Percentiles rank a stretch among this genome's conserved stretches.
Evolutionary conservation across 176 grass and related monocot genomes (phyloP).

Genomic region (Pontederia paniculata): DNA sequence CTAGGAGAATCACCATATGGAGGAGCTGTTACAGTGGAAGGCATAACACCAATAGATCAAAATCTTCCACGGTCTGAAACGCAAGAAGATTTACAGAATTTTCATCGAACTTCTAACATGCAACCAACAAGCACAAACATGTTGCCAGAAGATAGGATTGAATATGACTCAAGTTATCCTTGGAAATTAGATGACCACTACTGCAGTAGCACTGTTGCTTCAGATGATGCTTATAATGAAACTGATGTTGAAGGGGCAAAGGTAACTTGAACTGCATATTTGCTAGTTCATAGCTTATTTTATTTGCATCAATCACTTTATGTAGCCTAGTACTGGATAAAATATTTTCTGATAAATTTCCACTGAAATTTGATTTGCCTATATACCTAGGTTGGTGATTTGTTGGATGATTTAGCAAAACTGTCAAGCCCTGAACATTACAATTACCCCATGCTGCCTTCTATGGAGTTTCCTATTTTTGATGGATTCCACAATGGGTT

Average conservation of each 20-base stretch:
- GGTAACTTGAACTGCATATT: too few relatives aligned
- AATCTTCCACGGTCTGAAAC: background rate
- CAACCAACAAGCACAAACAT: background rate
- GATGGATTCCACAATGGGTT: background rate
- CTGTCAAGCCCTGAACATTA: background rate
- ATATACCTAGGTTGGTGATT: background rate
- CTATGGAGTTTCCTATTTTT: background rate
- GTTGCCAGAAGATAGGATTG: background rate
- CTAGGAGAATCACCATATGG: background rate
- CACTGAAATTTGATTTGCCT: background rate
- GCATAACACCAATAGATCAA: background rate
- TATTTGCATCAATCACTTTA: too few relatives aligned
- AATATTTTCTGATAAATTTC: background rate
- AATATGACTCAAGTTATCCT: background rate
- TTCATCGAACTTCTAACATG: background rate
- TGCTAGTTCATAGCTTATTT: too few relatives aligned
- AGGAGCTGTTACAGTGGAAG: background rate
- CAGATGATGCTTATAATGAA: background rate
- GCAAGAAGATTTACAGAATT: slow-evolving; percentile 1
- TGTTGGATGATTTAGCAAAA: background rate
- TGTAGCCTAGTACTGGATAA: too few relatives aligned
- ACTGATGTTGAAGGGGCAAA: background rate
- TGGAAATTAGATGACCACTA: background rate
- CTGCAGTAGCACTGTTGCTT: background rate
- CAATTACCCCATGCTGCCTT: background rate